Conservation (phyloP, 805 yeast species). For the Saccharomycodes ludwigii region DNA sequence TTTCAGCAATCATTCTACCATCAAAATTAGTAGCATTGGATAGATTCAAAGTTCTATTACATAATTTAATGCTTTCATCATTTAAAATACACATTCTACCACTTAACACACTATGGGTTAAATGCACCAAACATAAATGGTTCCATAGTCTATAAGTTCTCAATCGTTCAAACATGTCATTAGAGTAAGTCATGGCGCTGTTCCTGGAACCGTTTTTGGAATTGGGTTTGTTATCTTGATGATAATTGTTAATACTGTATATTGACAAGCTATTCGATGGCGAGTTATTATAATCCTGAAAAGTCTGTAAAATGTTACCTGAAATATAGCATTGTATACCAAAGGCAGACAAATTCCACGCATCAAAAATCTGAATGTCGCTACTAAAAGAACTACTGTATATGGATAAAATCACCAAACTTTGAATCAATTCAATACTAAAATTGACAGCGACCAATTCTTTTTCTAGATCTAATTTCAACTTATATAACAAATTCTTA, state of each 20-base stretch:
- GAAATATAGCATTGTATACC: slow-evolving; percentile 54
- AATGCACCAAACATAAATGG: slow-evolving; percentile 54
- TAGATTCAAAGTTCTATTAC: slow-evolving; percentile 43
- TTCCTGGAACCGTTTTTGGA: slow-evolving; percentile 15
- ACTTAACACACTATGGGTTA: slow-evolving; percentile 50
- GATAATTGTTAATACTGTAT: slow-evolving; percentile 3
- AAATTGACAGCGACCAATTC: slow-evolving; percentile 28
- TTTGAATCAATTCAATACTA: slow-evolving; percentile 52
- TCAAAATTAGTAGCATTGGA: slow-evolving; percentile 64
- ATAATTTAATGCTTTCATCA: slow-evolving; percentile 43
- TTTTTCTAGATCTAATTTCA: slow-evolving; percentile 37
- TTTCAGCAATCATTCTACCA: slow-evolving; percentile 72
- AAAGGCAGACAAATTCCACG: slow-evolving; percentile 55
- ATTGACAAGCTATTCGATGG: slow-evolving; percentile 3
- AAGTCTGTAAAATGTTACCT: slow-evolving; percentile 26
- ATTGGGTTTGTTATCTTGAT: slow-evolving; percentile 1
- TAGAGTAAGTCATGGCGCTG: too few relatives aligned
- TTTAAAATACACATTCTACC: slow-evolving; percentile 57
- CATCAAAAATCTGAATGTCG: slow-evolving; percentile 42
- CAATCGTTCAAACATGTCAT: slow-evolving; percentile 40
- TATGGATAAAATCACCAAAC: slow-evolving; percentile 50
- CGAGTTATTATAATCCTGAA: slow-evolving; percentile 8
- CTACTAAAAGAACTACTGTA: slow-evolving; percentile 52
- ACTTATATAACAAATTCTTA: slow-evolving; percentile 30
- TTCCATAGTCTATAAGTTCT: slow-evolving; percentile 54